Percentiles rank a stretch among this genome's conserved stretches.
These are phyloP conservation scores for Desmodesmus armatus DNA, from an alignment of 139 green algal genomes.

Conservation along the genomic window DNA sequence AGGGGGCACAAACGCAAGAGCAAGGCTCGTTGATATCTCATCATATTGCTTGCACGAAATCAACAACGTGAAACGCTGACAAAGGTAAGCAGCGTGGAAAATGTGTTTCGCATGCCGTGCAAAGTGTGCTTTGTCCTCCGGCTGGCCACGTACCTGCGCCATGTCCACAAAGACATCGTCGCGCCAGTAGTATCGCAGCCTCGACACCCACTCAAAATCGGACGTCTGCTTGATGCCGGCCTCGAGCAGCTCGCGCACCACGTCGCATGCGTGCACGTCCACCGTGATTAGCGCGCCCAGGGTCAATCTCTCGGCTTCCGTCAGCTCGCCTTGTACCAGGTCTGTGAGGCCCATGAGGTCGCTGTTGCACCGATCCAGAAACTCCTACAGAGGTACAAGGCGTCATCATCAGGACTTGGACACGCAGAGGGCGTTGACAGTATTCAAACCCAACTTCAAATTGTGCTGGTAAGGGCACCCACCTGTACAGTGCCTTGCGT, in stretches of 20 bases:
- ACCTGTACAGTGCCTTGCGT: slow-evolving; percentile 37
- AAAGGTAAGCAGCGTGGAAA: too few species aligned
- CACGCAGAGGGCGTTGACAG: too few species aligned
- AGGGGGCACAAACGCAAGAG: slow-evolving; percentile 82
- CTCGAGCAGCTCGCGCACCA: slow-evolving; percentile 66
- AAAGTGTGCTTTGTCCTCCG: too few species aligned
- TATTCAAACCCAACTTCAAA: too few species aligned
- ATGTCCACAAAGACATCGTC: slow-evolving; percentile 85
- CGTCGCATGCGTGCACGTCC: slow-evolving; percentile 85
- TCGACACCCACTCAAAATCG: slow-evolving; percentile 86
- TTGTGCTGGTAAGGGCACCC: background rate
- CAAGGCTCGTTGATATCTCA: background rate
- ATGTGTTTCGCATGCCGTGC: too few species aligned
- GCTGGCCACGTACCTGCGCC: slow-evolving; percentile 68
- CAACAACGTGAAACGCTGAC: too few species aligned
- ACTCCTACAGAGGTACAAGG: slow-evolving; percentile 39
- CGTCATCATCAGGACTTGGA: too few species aligned
- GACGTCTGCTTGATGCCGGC: slow-evolving; percentile 45
- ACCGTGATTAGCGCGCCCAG: slow-evolving; percentile 87
- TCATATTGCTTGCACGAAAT: too few species aligned
- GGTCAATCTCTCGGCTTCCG: slow-evolving; percentile 68
- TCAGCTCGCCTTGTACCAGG: slow-evolving; percentile 74
- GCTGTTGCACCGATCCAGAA: slow-evolving; percentile 67
- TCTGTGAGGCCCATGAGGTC: slow-evolving; percentile 84
- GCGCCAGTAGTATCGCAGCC: slow-evolving; percentile 89